Conservation (phyloP, 2,329 filamentous ascomycete genomes). For the Raffaelea arxii region DNA sequence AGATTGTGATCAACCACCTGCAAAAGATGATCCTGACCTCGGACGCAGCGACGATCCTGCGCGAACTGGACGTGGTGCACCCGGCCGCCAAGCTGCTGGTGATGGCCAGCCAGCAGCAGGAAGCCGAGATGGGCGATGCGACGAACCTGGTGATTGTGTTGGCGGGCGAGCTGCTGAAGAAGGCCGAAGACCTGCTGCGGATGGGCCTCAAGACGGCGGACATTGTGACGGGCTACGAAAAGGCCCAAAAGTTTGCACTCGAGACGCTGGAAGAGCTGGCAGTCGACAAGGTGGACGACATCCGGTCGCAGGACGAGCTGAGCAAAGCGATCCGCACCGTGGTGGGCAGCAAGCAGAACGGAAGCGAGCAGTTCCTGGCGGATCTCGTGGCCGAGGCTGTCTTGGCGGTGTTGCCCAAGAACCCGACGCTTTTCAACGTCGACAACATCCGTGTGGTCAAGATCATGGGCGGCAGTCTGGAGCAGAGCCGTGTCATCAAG, state of each 20-base stretch:
- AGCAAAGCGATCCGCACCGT: conserved; percentile 94
- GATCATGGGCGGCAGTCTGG: conserved; percentile 95
- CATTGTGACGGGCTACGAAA: conserved; percentile 92
- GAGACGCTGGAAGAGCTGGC: conserved; percentile 78
- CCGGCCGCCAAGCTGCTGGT: conserved; percentile 95
- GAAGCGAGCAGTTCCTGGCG: conserved; percentile 81
- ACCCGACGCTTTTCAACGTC: conserved; percentile 92
- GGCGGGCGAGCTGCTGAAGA: conserved; percentile 89
- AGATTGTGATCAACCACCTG: conserved; percentile 99
- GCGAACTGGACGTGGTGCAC: conserved; percentile 96
- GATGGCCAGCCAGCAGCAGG: conserved; percentile 98
- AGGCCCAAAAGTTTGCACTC: conserved; percentile 81
- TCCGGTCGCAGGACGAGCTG: conserved; percentile 71
- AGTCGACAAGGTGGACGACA: conserved; percentile 81
- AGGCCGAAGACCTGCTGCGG: conserved; percentile 90
- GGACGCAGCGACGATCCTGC: conserved; percentile 92
- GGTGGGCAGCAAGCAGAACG: conserved; percentile 92
- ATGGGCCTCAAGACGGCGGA: conserved; percentile 99
- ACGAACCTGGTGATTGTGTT: conserved; percentile 96
- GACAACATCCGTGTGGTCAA: conserved; percentile 99
- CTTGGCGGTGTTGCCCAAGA: conserved; percentile 88
- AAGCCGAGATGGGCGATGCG: conserved; percentile 97
- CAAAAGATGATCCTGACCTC: conserved; percentile 99
- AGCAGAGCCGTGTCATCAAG: conserved; percentile 89
- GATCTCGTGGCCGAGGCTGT: conserved; percentile 76